These are phyloP conservation scores for Septoria petroselini DNA, from an alignment of 2,329 filamentous ascomycete genomes.

Conservation along the genomic window DNA sequence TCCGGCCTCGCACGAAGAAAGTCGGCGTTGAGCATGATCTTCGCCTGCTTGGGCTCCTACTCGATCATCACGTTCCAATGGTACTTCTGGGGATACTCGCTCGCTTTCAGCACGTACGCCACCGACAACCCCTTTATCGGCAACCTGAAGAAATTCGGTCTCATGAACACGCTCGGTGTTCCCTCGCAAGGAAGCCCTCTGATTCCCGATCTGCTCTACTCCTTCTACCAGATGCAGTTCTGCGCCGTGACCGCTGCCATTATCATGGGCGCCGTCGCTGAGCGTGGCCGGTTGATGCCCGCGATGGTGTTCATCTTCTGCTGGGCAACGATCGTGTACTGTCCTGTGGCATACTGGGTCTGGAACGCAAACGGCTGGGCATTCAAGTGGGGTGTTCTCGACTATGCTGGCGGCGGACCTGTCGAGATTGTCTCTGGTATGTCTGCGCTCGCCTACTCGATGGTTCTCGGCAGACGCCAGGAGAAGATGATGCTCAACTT, in stretches of 20 bases:
- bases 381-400: slow-evolving; percentile 83
- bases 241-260: slow-evolving; percentile 89
- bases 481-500: slow-evolving; percentile 99
- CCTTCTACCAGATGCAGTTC: slow-evolving; percentile 99
- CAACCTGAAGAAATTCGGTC: slow-evolving; percentile 81
- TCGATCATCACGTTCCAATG: slow-evolving; percentile 94
- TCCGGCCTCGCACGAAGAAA: slow-evolving; percentile 96
- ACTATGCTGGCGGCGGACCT: slow-evolving; percentile 93
- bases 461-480: slow-evolving; percentile 91
- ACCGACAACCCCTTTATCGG: slow-evolving; percentile 84
- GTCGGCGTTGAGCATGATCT: slow-evolving; percentile 94
- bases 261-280: slow-evolving; percentile 84
- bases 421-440: slow-evolving; percentile 96
- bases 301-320: slow-evolving; percentile 93
- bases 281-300: slow-evolving; percentile 87
- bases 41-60: slow-evolving; percentile 92
- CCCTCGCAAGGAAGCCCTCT: slow-evolving; percentile 88
- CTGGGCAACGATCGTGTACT: slow-evolving; percentile 98
- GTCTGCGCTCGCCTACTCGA: slow-evolving; percentile 90
- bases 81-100: slow-evolving; percentile 99
- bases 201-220: slow-evolving; percentile 84
- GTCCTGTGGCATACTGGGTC: slow-evolving; percentile 91
- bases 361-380: slow-evolving; percentile 96
- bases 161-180: slow-evolving; percentile 75
- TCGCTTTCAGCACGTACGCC: slow-evolving; percentile 79